These are phyloP conservation scores for Emericellopsis terricola DNA, from an alignment of 495 filamentous ascomycete genomes.

Conservation along the genomic window DNA sequence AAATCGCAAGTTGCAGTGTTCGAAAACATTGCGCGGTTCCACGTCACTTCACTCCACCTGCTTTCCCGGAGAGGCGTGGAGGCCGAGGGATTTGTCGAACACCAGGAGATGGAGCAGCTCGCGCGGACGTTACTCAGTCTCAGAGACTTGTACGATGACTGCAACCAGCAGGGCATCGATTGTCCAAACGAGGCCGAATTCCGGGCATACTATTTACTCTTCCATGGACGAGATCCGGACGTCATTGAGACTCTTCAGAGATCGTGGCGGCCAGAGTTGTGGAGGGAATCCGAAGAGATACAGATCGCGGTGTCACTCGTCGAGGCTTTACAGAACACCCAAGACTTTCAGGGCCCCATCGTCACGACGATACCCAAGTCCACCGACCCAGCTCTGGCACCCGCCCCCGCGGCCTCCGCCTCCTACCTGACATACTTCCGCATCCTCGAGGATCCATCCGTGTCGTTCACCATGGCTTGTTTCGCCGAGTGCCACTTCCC, in stretches of 20 bases:
- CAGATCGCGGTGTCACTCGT: conserved; percentile 21
- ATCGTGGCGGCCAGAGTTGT: conserved; percentile 58
- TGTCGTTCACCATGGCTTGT: conserved; percentile 86
- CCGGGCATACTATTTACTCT: conserved; percentile 72
- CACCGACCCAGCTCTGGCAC: too few species aligned
- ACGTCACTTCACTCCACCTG: conserved; percentile 74
- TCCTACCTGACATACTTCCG: conserved; percentile 58
- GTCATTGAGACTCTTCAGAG: conserved; percentile 52
- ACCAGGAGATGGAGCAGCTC: conserved; percentile 87
- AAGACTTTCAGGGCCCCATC: conserved; percentile 45
- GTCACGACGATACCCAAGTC: too few species aligned
- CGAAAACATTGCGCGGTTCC: conserved; percentile 80
- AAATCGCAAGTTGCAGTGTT: conserved; percentile 65
- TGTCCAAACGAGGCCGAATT: conserved; percentile 75
- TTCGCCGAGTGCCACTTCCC: conserved; percentile 86
- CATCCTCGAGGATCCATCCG: conserved; percentile 44
- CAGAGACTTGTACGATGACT: conserved; percentile 75
- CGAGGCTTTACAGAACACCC: conserved; percentile 35
- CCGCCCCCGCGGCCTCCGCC: conserved; percentile 5
- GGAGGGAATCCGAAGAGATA: conserved; percentile 40
- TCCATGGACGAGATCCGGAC: conserved; percentile 60
- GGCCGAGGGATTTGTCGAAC: conserved; percentile 59
- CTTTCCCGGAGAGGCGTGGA: conserved; percentile 44
- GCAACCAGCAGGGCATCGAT: conserved; percentile 23
- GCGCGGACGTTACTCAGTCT: conserved; percentile 74